These are phyloP conservation scores for Tieghemiomyces parasiticus DNA, from an alignment of 192 early-diverging fungal genomes.

Conservation along the genomic window DNA sequence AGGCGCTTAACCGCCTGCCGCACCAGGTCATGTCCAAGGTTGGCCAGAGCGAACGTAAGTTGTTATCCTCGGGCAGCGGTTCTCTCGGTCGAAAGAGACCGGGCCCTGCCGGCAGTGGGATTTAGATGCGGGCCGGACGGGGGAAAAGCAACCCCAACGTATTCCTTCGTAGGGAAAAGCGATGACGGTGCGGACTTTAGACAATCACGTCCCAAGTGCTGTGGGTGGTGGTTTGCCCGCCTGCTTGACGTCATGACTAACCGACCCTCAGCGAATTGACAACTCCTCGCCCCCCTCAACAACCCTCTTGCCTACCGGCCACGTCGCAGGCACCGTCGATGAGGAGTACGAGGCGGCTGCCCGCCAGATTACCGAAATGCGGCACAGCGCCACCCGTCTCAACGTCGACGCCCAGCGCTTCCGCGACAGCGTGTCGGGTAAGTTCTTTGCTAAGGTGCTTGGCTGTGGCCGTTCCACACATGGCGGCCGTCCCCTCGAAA, in stretches of 20 bases:
- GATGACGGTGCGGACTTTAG: too few relatives aligned
- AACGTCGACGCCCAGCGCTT: conserved; percentile 50
- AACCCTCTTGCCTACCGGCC: neutral
- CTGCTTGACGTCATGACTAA: too few relatives aligned
- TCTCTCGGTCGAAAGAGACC: too few relatives aligned
- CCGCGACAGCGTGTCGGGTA: conserved; percentile 35
- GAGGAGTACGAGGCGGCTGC: conserved; percentile 50
- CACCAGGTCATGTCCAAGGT: conserved; percentile 53
- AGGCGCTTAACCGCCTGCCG: conserved; percentile 67
- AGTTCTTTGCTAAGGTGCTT: neutral
- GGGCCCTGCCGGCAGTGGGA: too few relatives aligned
- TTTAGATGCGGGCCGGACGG: too few relatives aligned
- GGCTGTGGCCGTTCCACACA: neutral
- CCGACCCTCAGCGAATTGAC: too few relatives aligned
- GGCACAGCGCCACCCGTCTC: conserved; percentile 38
- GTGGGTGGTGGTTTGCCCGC: too few relatives aligned
- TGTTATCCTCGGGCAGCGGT: too few relatives aligned
- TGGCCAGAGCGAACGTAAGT: conserved; percentile 24
- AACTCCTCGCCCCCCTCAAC: too few relatives aligned
- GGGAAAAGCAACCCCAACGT: too few relatives aligned
- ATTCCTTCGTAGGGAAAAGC: too few relatives aligned
- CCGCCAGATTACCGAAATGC: conserved; percentile 40
- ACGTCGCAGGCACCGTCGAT: conserved; percentile 31
- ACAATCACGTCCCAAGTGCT: too few relatives aligned
- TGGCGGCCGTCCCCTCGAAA: conserved; percentile 12